Evolutionary conservation across 768 basidiomycete species (phyloP).

Genomic region (Nidula microcarpa): DNA sequence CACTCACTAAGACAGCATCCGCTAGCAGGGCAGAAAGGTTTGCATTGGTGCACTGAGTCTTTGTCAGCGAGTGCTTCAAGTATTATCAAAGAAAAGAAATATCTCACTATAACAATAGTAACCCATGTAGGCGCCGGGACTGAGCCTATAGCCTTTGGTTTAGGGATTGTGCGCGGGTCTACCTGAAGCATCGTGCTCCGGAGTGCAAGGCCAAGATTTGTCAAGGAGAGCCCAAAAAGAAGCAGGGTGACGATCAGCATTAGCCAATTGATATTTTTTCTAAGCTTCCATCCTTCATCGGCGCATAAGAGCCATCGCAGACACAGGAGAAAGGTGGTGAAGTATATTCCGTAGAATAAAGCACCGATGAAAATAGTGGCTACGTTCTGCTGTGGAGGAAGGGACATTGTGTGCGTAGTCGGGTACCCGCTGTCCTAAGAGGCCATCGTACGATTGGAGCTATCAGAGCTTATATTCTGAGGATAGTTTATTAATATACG

Average conservation of each 20-base stretch:
- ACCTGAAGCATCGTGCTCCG: not conserved
- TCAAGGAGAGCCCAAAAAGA: not conserved
- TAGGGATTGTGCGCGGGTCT: not conserved
- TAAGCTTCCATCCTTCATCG: constrained; percentile 4
- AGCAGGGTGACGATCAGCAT: not conserved
- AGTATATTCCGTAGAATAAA: constrained; percentile 4
- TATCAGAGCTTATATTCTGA: too few species aligned
- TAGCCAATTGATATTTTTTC: constrained; percentile 3
- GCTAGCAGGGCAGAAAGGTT: too few species aligned
- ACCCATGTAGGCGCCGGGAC: not conserved
- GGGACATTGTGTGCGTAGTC: too few species aligned
- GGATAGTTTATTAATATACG: too few species aligned
- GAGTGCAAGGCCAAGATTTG: not conserved
- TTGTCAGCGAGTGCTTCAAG: too few species aligned
- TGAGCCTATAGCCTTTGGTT: not conserved
- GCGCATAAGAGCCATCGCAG: constrained; percentile 4
- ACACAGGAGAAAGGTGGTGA: constrained; percentile 1
- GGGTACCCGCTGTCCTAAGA: too few species aligned
- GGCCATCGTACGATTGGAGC: too few species aligned
- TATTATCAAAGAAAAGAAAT: not conserved
- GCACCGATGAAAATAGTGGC: not conserved
- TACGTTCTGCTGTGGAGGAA: too few species aligned
- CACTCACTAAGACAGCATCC: too few species aligned
- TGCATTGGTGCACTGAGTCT: too few species aligned
- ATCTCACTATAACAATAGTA: not conserved